phyloP scores from a whole-genome alignment of 345 rosid species.

The Euphorbia tirucalli region DNA sequence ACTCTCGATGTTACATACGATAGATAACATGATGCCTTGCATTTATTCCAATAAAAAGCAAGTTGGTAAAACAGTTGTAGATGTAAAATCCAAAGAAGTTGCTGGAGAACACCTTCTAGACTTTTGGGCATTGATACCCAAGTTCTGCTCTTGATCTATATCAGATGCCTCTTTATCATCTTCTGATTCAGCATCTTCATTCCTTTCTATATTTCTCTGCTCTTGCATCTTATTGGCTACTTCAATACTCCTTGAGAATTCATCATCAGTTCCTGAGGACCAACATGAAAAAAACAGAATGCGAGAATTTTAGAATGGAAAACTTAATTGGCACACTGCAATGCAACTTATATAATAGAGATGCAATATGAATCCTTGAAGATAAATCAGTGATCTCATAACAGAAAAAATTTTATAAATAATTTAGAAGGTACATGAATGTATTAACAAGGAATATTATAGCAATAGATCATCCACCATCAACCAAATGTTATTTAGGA shows the following conservation, averaged over 20 bases:
- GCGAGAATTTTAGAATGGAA: not conserved
- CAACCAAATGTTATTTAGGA: not conserved
- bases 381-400: not conserved
- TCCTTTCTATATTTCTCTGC: slow-evolving; percentile 18
- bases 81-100: not conserved
- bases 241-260: slow-evolving; percentile 21
- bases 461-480: not conserved
- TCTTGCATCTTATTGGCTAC: slow-evolving; percentile 26
- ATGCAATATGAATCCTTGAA: not conserved
- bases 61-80: not conserved
- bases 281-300: slow-evolving; percentile 15
- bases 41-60: not conserved
- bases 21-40: not conserved
- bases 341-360: not conserved
- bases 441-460: not conserved
- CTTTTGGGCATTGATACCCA: slow-evolving; percentile 28
- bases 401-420: not conserved
- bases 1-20: not conserved
- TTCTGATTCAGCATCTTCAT: slow-evolving; percentile 38
- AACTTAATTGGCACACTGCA: not conserved
- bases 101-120: slow-evolving; percentile 12
- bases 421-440: not conserved
- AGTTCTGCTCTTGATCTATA: slow-evolving; percentile 43
- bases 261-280: slow-evolving; percentile 35
- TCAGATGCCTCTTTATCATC: slow-evolving; percentile 40